Evolutionary conservation across 192 early-diverging fungal genomes (phyloP).

Genomic region (Backusella parvicylindrica): DNA sequence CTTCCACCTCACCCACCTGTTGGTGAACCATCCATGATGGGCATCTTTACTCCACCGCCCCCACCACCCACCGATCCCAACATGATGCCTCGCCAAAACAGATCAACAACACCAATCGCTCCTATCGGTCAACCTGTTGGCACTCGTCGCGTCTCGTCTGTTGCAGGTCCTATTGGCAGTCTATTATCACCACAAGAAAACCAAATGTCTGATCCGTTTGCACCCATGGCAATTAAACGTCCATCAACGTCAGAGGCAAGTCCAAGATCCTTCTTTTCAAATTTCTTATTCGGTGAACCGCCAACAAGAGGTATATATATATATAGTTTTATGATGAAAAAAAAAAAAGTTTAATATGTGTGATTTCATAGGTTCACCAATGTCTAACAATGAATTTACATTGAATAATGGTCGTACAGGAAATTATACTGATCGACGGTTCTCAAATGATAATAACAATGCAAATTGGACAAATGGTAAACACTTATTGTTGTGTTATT

Average conservation of each 20-base stretch:
- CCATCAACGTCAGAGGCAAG: not conserved
- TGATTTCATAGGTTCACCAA: not conserved
- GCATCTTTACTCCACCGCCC: not conserved
- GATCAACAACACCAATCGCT: not conserved
- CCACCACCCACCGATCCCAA: not conserved
- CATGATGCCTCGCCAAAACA: not conserved
- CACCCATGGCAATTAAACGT: not conserved
- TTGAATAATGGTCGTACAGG: not conserved
- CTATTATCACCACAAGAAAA: not conserved
- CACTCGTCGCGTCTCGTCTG: constrained; percentile 4
- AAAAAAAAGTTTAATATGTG: no score
- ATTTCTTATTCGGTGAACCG: constrained; percentile 24
- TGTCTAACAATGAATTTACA: not conserved
- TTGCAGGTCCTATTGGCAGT: constrained; percentile 15
- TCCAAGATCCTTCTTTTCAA: constrained; percentile 19
- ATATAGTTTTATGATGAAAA: not conserved
- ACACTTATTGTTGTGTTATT: no score
- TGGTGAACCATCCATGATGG: not conserved
- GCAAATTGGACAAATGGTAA: constrained; percentile 10
- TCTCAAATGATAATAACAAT: not conserved
- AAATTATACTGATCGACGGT: not conserved
- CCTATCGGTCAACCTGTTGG: constrained; percentile 4
- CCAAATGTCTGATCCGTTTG: not conserved
- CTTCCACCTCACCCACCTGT: not conserved
- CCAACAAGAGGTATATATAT: not conserved